A percentile compares a stretch with the other conserved stretches of the same genome.
phyloP scores from a whole-genome alignment of 352 stramenopile genomes.

The Paralagenidium karlingii region DNA sequence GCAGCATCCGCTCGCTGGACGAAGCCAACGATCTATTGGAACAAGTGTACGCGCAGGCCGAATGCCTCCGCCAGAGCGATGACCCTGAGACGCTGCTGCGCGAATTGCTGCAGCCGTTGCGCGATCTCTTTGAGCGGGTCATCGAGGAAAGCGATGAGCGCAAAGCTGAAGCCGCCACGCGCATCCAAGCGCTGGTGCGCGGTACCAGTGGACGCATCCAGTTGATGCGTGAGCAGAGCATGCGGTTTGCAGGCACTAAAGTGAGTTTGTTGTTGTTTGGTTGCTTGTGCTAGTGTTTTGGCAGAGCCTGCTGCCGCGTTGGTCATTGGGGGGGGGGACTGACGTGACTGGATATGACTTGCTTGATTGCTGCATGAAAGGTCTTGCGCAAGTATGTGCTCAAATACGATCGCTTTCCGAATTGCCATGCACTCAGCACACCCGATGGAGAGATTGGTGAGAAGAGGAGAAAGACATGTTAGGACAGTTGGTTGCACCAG shows the following conservation, averaged over 20 bases:
- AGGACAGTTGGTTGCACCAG: not conserved
- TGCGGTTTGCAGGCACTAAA: constrained; percentile 59
- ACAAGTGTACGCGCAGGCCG: constrained; percentile 23
- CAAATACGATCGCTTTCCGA: constrained; percentile 68
- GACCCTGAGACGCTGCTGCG: constrained; percentile 26
- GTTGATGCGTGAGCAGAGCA: constrained; percentile 35
- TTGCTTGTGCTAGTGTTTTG: too few species aligned
- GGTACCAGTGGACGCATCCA: constrained; percentile 34
- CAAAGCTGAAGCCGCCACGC: constrained; percentile 29
- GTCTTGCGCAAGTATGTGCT: constrained; percentile 78
- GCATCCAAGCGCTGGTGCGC: constrained; percentile 58
- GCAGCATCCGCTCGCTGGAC: constrained; percentile 17
- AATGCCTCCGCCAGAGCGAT: constrained; percentile 15
- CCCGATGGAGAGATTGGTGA: constrained; percentile 47
- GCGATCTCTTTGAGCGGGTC: constrained; percentile 7
- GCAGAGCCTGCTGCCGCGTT: too few species aligned
- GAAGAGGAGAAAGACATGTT: not conserved
- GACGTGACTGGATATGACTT: too few species aligned
- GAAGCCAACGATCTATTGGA: constrained; percentile 51
- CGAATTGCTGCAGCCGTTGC: constrained; percentile 37
- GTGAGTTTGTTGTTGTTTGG: constrained; percentile 8
- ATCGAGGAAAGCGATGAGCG: constrained; percentile 6
- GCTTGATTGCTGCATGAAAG: constrained; percentile 4
- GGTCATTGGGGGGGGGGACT: too few species aligned
- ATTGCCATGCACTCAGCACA: constrained; percentile 61